These are phyloP conservation scores for Neurospora pannonica DNA, from an alignment of 495 filamentous ascomycete genomes.

Conservation along the genomic window DNA sequence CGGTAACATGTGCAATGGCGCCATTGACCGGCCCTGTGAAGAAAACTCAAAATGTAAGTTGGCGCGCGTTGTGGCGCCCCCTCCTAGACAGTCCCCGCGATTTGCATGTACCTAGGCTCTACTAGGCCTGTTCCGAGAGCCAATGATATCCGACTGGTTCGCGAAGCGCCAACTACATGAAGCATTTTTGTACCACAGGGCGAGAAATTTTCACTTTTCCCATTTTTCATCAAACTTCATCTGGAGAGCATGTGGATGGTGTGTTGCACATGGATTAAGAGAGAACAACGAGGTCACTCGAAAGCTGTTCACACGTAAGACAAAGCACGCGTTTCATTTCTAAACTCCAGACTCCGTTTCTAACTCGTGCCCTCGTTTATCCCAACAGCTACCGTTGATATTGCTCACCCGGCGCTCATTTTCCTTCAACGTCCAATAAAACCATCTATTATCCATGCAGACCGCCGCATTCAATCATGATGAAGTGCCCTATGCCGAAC, in stretches of 20 bases:
- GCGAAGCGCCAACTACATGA: not conserved
- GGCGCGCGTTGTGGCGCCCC: not conserved
- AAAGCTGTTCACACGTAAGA: not conserved
- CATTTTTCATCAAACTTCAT: not conserved
- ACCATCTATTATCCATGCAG: not conserved
- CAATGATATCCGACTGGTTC: not conserved
- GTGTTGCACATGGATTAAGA: not conserved
- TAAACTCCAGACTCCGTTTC: not conserved
- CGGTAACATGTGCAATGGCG: not conserved
- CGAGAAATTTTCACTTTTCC: not conserved
- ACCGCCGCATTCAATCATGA: not conserved
- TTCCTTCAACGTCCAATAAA: not conserved
- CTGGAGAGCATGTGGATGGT: not conserved
- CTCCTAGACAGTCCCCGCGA: not conserved
- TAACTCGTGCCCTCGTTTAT: not conserved
- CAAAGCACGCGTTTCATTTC: not conserved
- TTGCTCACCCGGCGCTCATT: not conserved
- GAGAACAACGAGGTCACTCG: not conserved
- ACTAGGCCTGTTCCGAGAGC: not conserved
- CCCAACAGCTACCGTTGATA: not conserved
- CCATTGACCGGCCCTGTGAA: not conserved
- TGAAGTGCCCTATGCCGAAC: not conserved
- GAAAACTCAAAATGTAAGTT: not conserved
- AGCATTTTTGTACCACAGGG: not conserved
- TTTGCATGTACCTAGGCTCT: not conserved